These are phyloP conservation scores for Aspergillus ellipticus DNA, from an alignment of 495 filamentous ascomycete species.

Conservation along the genomic window DNA sequence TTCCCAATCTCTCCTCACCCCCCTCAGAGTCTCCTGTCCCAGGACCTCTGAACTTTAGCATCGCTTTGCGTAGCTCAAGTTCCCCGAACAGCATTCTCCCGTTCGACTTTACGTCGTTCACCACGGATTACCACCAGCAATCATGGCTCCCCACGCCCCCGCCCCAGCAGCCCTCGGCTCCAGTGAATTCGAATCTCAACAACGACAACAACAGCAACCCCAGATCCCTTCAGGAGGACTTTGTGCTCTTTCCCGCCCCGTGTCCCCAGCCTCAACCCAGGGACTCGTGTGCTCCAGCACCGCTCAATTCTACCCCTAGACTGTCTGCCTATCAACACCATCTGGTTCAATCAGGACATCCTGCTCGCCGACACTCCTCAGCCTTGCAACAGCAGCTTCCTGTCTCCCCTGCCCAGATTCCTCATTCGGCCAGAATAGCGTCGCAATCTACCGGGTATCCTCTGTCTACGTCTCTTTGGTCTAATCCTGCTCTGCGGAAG, in stretches of 20 bases:
- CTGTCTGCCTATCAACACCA: constrained; percentile 30
- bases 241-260: constrained; percentile 42
- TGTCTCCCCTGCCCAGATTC: constrained; percentile 33
- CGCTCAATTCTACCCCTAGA: constrained; percentile 40
- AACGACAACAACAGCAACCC: constrained; percentile 31
- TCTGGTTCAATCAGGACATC: constrained; percentile 30
- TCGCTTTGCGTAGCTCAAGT: constrained; percentile 52
- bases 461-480: constrained; percentile 44
- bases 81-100: constrained; percentile 42
- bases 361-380: constrained; percentile 32
- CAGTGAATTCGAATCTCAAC: constrained; percentile 40
- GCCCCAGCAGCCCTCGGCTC: constrained; percentile 42
- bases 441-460: constrained; percentile 31
- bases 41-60: constrained; percentile 57
- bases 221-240: constrained; percentile 37
- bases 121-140: constrained; percentile 61
- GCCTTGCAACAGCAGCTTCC: constrained; percentile 36
- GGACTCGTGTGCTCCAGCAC: constrained; percentile 36
- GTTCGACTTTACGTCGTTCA: constrained; percentile 59
- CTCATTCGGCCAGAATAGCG: constrained; percentile 36
- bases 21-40: constrained; percentile 44
- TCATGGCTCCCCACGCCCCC: constrained; percentile 59
- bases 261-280: constrained; percentile 30
- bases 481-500: constrained; percentile 37
- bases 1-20: constrained; percentile 35